These are phyloP conservation scores for Lablab purpureus DNA, from an alignment of 306 rosid species.

Conservation along the genomic window DNA sequence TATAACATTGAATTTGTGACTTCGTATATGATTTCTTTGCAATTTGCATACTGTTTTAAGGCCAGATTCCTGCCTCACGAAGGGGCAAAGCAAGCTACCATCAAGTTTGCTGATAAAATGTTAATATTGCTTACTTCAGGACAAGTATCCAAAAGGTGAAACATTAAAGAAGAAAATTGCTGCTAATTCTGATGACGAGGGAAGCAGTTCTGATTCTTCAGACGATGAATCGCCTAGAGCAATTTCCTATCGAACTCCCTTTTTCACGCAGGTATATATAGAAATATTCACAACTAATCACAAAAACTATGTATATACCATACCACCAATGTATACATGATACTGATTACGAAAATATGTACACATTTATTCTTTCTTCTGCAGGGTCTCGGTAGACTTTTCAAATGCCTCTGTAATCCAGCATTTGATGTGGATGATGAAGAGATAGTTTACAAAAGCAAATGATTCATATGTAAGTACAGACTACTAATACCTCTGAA, in stretches of 20 bases:
- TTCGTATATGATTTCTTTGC: not conserved
- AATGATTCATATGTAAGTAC: slow-evolving; percentile 48
- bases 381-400: slow-evolving; percentile 92
- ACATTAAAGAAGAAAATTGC: slow-evolving; percentile 67
- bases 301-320: not conserved
- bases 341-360: not conserved
- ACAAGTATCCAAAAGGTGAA: slow-evolving; percentile 63
- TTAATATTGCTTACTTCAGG: slow-evolving; percentile 53
- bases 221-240: slow-evolving; percentile 77
- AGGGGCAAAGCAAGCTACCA: not conserved
- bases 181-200: slow-evolving; percentile 70
- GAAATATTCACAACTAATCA: not conserved
- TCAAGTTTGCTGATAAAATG: not conserved
- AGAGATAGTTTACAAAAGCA: slow-evolving; percentile 82
- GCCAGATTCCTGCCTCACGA: slow-evolving; percentile 10
- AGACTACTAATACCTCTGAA: slow-evolving; percentile 20
- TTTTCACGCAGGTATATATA: slow-evolving; percentile 77
- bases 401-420: slow-evolving; percentile 98
- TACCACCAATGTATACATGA: slow-evolving; percentile 16
- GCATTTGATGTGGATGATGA: slow-evolving; percentile 97
- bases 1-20: not conserved
- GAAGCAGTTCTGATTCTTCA: slow-evolving; percentile 74
- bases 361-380: slow-evolving; percentile 32
- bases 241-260: slow-evolving; percentile 80
- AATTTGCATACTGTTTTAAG: not conserved